Percentiles rank a stretch among this genome's conserved stretches.
These are phyloP conservation scores for Magnolia sinica DNA, from an alignment of 164 flowering plant species.

Conservation along the genomic window DNA sequence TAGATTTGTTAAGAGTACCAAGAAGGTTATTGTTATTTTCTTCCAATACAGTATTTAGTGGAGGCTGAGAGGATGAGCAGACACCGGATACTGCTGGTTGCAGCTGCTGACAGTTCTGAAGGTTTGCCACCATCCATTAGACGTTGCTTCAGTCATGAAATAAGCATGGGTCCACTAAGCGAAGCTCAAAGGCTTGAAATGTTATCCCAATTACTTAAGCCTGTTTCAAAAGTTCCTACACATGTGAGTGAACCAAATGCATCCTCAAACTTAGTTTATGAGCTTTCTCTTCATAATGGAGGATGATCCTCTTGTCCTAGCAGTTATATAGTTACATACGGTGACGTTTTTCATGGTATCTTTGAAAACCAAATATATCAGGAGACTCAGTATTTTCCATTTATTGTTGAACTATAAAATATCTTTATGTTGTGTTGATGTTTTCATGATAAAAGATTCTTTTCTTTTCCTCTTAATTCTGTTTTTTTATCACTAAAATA, in stretches of 20 bases:
- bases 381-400: neutral
- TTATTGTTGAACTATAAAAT: too few species aligned
- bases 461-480: too few species aligned
- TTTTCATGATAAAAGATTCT: too few species aligned
- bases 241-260: slow-evolving; percentile 38
- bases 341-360: neutral
- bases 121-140: slow-evolving; percentile 76
- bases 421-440: too few species aligned
- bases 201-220: slow-evolving; percentile 58
- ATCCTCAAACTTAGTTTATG: neutral
- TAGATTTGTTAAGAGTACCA: neutral
- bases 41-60: slow-evolving; percentile 30
- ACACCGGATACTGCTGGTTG: slow-evolving; percentile 65
- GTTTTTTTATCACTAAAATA: too few species aligned
- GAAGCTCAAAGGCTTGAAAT: slow-evolving; percentile 80
- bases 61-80: slow-evolving; percentile 28
- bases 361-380: neutral
- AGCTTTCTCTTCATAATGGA: neutral
- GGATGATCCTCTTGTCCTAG: slow-evolving; percentile 5
- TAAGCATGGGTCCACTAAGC: slow-evolving; percentile 64
- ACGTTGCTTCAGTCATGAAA: slow-evolving; percentile 93
- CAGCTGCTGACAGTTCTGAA: slow-evolving; percentile 72
- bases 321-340: neutral
- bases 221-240: slow-evolving; percentile 38
- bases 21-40: slow-evolving; percentile 8